phyloP scores from a whole-genome alignment of 2,329 filamentous ascomycete genomes.

The Pseudopithomyces maydicus region DNA sequence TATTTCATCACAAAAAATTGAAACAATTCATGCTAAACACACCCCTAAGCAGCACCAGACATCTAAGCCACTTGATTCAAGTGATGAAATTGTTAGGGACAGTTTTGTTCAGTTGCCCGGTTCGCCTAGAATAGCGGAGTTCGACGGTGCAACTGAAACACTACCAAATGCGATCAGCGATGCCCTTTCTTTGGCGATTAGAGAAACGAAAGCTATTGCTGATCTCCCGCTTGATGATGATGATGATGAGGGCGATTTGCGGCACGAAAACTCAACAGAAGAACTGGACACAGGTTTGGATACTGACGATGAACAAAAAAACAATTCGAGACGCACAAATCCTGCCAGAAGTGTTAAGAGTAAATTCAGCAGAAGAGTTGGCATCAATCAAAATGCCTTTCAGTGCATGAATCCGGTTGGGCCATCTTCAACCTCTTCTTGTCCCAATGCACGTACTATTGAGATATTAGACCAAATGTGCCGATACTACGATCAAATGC shows the following conservation, averaged over 20 bases:
- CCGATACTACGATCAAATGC: constrained; percentile 74
- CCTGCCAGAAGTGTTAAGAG: constrained; percentile 9
- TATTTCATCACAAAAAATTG: constrained; percentile 35
- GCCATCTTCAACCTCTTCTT: constrained; percentile 50
- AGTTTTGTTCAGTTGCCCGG: constrained; percentile 30
- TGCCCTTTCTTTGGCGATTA: constrained; percentile 68
- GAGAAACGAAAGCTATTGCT: constrained; percentile 64
- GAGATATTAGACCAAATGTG: constrained; percentile 78
- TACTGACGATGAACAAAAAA: constrained; percentile 27
- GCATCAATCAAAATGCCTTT: constrained; percentile 51
- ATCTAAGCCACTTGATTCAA: constrained; percentile 5
- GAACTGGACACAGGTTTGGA: constrained; percentile 22
- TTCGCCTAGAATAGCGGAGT: constrained; percentile 3
- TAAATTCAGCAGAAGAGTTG: constrained; percentile 18
- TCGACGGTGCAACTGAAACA: not conserved
- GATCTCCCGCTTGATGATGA: constrained; percentile 57
- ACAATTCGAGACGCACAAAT: constrained; percentile 14
- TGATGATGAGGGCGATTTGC: constrained; percentile 39
- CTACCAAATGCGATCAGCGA: constrained; percentile 47
- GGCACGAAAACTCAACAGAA: constrained; percentile 30
- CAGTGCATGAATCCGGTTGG: constrained; percentile 65
- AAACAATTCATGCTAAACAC: constrained; percentile 47
- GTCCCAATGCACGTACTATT: constrained; percentile 78
- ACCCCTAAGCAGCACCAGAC: constrained; percentile 20
- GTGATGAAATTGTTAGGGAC: constrained; percentile 32